These are phyloP conservation scores for Hippophae rhamnoides DNA, from an alignment of 306 rosid genomes.

Conservation along the genomic window DNA sequence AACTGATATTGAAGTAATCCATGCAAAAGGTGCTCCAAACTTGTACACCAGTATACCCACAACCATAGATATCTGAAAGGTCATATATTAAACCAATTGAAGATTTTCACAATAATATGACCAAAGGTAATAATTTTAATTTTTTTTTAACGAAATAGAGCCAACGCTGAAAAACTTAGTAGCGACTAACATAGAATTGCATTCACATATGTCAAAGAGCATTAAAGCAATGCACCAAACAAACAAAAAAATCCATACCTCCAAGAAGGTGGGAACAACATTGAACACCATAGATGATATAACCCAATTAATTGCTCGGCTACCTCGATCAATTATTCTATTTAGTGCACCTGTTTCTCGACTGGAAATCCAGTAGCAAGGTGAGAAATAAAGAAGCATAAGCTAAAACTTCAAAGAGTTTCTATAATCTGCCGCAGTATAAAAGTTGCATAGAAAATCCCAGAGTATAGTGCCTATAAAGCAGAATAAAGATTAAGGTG, in stretches of 20 bases:
- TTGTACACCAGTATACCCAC: conserved; percentile 94
- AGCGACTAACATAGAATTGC: not conserved
- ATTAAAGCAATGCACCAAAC: conserved; percentile 12
- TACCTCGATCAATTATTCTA: conserved; percentile 97
- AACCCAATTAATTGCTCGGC: conserved; percentile 90
- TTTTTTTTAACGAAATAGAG: conserved; percentile 1
- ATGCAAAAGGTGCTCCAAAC: conserved; percentile 91
- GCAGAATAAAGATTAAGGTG: not conserved
- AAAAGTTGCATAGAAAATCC: too few relatives aligned
- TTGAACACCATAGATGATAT: conserved; percentile 96
- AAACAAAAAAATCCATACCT: conserved; percentile 51
- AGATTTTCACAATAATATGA: conserved; percentile 21
- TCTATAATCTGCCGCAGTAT: not conserved
- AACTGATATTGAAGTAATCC: conserved; percentile 91
- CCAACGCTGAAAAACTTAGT: conserved; percentile 2
- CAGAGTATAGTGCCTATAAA: not conserved
- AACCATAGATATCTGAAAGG: conserved; percentile 92
- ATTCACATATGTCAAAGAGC: conserved; percentile 6
- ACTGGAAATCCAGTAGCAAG: conserved; percentile 31
- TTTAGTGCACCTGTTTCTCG: conserved; percentile 95
- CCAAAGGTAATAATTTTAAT: conserved; percentile 19
- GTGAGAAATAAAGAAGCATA: conserved; percentile 1
- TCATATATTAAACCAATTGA: conserved; percentile 50
- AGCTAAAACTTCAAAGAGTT: conserved; percentile 4
- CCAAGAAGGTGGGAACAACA: conserved; percentile 85